These are phyloP conservation scores for Gossypium gossypioides DNA, from an alignment of 441 rosid genomes.

Conservation along the genomic window DNA sequence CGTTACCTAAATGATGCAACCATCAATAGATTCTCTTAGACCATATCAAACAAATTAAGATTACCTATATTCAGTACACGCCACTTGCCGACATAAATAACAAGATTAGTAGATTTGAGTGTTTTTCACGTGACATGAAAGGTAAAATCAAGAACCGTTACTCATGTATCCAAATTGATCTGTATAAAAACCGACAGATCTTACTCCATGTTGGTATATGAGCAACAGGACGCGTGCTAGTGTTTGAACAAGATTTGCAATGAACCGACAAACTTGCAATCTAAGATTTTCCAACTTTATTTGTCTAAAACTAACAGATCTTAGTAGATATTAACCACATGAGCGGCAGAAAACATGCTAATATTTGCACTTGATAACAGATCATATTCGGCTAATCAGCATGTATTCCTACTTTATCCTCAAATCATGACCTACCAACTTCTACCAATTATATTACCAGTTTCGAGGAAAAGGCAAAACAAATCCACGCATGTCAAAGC, in stretches of 20 bases:
- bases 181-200: conserved; percentile 3
- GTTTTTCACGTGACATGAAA: not conserved
- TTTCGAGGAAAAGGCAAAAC: not conserved
- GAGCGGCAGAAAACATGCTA: not conserved
- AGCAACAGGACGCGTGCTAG: not conserved
- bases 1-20: not conserved
- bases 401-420: not conserved
- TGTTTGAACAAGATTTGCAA: not conserved
- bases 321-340: not conserved
- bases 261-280: conserved; percentile 1
- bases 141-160: not conserved
- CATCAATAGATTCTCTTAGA: conserved; percentile 1
- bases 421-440: conserved; percentile 5
- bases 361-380: not conserved
- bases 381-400: not conserved
- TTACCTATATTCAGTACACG: not conserved
- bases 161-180: not conserved
- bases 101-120: not conserved
- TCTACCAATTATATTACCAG: not conserved
- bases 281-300: not conserved
- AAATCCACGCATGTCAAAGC: not conserved
- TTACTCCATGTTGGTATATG: not conserved
- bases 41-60: not conserved
- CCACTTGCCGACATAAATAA: not conserved
- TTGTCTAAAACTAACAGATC: not conserved